Base-by-base conservation (phyloP, 306 rosid genomes). In the Pachyrhizus erosus region DNA sequence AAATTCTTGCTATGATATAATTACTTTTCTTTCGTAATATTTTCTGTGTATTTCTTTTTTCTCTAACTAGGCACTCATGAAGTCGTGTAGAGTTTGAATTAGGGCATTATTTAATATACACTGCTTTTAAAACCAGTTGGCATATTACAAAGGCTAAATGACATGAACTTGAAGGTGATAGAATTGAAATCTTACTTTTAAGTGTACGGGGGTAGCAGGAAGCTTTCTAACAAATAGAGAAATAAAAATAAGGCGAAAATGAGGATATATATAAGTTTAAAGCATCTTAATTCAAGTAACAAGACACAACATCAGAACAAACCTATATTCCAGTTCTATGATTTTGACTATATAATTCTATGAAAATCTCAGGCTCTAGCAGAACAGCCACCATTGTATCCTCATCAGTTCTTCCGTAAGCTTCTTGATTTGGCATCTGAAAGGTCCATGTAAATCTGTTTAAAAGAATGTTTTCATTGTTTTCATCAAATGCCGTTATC, bases 401-500 rank as follows among this genome's bases (percentile, higher is more conserved):
- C 98, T 80, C 98, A 90, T 84, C 88, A 91, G 54, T 95, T 93
- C 90, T 95, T 95, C 87, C 94, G 92, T 51, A 82, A 75, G 23
- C 92, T 93, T 73, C 95, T 95, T 72, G 94, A 95, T 90, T 89
- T 95, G 86, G 98, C 87, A 57, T 82, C 84, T 40, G 97, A 90
- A 90, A 90, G 93, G 84, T 78, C 88, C 54, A 10, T 60, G 9
- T 87, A 74, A 84, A 82, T 82, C 18, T 45, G n/a, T 39, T 43
- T 9, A 54, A 39, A 10, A 21, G 42, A 78, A 52, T 42, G 29
- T 74, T 46, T 48, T 17, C 73, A 27, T 48, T 52, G 54, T 57
- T 80, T 84, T 37, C 73, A 9, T 65, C 73, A 9, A 39, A 1
- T 83, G 70, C 54, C 80, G 77, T 52, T 21, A 21, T 15, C 9